Evolutionary conservation across 139 green algal genomes (phyloP).

Genomic region (Picochlorum sp.): DNA sequence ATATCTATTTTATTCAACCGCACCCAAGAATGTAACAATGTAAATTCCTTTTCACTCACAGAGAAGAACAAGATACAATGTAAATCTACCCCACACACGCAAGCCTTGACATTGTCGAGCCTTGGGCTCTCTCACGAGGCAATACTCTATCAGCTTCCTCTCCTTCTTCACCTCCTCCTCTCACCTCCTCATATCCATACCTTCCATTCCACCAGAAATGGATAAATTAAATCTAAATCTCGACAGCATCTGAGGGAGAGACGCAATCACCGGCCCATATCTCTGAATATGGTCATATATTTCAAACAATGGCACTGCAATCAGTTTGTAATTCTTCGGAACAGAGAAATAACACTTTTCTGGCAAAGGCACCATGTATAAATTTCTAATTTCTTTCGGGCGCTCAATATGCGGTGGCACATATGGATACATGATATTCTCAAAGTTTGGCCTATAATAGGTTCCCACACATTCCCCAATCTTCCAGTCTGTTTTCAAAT

Average conservation of each 20-base stretch:
- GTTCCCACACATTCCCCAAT: conserved; percentile 24
- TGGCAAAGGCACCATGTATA: conserved; percentile 80
- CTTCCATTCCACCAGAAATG: not conserved
- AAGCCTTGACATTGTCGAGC: too few relatives aligned
- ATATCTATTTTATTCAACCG: too few relatives aligned
- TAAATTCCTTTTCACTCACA: too few relatives aligned
- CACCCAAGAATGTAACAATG: too few relatives aligned
- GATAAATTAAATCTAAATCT: conserved; percentile 53
- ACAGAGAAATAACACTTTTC: conserved; percentile 88
- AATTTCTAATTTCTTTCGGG: conserved; percentile 83
- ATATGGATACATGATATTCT: conserved; percentile 92
- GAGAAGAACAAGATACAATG: too few relatives aligned
- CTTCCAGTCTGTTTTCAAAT: conserved; percentile 31
- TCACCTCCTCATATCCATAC: not conserved
- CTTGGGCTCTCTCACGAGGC: too few relatives aligned
- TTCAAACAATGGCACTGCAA: conserved; percentile 94
- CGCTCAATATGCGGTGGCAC: conserved; percentile 86
- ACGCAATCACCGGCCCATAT: conserved; percentile 74
- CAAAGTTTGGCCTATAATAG: conserved; percentile 76
- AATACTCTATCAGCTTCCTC: not conserved
- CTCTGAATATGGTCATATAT: conserved; percentile 82
- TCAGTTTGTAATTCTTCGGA: conserved; percentile 83
- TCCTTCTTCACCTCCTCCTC: not conserved
- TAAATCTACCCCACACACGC: too few relatives aligned
- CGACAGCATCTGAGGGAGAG: conserved; percentile 74